These are phyloP conservation scores for Russula foetens DNA, from an alignment of 768 basidiomycete species.

Conservation along the genomic window DNA sequence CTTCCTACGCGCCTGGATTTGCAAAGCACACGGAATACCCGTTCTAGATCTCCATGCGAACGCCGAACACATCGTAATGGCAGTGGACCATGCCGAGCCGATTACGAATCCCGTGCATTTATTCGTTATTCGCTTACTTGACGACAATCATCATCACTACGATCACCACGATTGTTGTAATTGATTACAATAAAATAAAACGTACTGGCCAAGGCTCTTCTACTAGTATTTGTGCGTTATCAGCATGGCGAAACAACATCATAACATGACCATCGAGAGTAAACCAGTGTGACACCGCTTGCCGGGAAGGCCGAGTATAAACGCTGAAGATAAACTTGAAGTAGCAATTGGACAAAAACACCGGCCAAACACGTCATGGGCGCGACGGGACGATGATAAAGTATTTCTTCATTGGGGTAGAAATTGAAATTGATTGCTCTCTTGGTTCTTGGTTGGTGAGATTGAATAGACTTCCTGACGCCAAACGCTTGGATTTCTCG, in stretches of 20 bases:
- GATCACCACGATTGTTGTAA: too few relatives aligned
- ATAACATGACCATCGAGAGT: neutral
- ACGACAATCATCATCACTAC: neutral
- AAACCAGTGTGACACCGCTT: neutral
- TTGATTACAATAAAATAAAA: neutral
- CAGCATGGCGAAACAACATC: neutral
- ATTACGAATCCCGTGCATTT: constrained; percentile 9
- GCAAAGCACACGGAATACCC: neutral
- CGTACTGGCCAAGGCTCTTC: neutral
- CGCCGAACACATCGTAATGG: neutral
- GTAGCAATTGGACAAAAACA: neutral
- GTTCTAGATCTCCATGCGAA: neutral
- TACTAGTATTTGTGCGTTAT: neutral
- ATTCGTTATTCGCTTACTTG: neutral
- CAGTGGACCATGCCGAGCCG: constrained; percentile 3
- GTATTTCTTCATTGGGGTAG: too few relatives aligned
- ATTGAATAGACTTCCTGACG: neutral
- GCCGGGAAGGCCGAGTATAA: neutral
- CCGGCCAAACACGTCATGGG: neutral
- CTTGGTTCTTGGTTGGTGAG: neutral
- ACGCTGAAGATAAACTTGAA: too few relatives aligned
- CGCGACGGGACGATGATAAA: neutral
- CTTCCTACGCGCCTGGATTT: neutral
- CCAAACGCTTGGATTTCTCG: neutral
- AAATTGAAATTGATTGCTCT: neutral